Base-by-base conservation (phyloP, 805 yeast genomes). In the Saccharomycopsis sp. region DNA sequence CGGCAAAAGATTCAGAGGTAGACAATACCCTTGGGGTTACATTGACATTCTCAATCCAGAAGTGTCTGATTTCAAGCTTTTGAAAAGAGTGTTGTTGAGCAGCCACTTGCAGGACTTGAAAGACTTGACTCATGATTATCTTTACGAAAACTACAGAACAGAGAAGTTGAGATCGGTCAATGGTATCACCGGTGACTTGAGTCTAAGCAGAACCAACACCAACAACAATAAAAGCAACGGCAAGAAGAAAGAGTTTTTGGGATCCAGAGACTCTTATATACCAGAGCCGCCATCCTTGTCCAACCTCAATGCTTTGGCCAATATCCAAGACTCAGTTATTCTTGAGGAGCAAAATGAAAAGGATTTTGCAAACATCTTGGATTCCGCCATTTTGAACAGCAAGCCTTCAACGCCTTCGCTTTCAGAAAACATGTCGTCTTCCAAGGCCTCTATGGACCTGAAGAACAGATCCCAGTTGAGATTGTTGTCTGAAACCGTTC, bases 401-500 rank as follows among this genome's bases (percentile, higher is more conserved):
- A 44, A 44, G 17, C 43, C 43, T 17, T 29, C 42, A 8, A 16
- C 20, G 9, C 19, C 42, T 8, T 25, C 33, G 8, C 29, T 38
- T 6, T 15, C 29, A 12, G 21, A 33, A 6, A 38, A 39, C 12
- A 34, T 26, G 3, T 26, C 37, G 17, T 20, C 43, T 2, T 41
- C 45, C 4, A 12, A 18, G 10, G 31, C 30, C 18, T 36, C 48
- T 1, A 32, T 38, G 10, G 44, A 44, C 52, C 18, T 42, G 23
- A 38, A 53, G 56, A 44, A 42, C 38, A 71, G 84, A 48, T 68
- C 68, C 49, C 83, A 80, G 59, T 63, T 83, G 49, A 68, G 94
- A 55, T 82, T 78, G 54, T 76, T 83, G 42, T 78, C 87, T 32
- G 89, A 81, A 54, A 83, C 92, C 1, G 84, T 83, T 18, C 94